Evolutionary conservation across 306 rosid species (phyloP).

Genomic region (Spatholobus suberectus): DNA sequence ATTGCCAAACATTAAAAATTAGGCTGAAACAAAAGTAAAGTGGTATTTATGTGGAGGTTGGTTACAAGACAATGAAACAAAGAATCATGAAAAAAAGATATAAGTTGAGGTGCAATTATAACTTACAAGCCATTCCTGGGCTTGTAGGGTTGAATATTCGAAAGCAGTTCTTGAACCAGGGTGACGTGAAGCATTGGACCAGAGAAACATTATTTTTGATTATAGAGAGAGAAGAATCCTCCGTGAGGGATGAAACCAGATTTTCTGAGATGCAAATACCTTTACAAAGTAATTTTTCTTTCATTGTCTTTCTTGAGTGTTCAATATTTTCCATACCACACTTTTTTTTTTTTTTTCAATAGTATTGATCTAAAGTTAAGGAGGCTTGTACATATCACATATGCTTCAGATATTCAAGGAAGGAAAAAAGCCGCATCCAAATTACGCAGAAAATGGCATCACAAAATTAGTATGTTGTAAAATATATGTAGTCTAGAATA

Average conservation of each 20-base stretch:
- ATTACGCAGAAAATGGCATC: constrained; percentile 29
- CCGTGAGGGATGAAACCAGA: neutral
- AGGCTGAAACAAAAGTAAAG: constrained; percentile 3
- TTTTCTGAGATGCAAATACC: neutral
- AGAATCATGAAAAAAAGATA: constrained; percentile 16
- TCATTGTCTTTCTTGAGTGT: neutral
- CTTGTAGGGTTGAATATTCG: neutral
- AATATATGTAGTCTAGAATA: neutral
- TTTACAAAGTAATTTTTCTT: neutral
- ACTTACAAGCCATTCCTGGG: constrained; percentile 16
- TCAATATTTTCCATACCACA: neutral
- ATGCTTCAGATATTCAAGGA: neutral
- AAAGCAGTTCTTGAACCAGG: neutral
- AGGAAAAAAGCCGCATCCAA: constrained; percentile 3
- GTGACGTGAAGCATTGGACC: neutral
- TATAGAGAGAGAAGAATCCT: neutral
- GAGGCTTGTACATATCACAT: constrained; percentile 3
- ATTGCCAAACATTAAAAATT: constrained; percentile 6
- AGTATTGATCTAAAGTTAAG: neutral
- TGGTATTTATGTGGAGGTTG: neutral
- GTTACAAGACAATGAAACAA: neutral
- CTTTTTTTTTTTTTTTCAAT: neutral
- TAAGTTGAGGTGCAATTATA: neutral
- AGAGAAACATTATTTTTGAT: neutral
- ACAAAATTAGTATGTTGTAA: neutral